Evolutionary conservation across 345 rosid genomes (phyloP), one percentile per base, ranked within the genome.

Genomic region (Corchorus capsularis): DNA sequence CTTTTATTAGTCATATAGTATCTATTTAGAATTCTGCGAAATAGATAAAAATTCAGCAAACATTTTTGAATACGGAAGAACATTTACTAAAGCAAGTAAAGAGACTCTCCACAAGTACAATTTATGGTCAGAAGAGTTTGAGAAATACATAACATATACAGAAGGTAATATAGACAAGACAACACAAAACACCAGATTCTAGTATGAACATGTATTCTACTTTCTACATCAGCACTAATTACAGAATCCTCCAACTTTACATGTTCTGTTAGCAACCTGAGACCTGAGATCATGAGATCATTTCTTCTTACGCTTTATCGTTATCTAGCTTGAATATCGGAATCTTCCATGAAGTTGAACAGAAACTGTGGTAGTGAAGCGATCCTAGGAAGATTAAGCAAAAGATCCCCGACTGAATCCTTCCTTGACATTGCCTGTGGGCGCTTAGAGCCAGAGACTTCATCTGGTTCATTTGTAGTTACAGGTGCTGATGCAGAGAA

Each of bases 301-400:
- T 34, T 34, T 34, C 17, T 60, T 27, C 39, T 19, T 32, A 27
- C 64, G 1, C 17, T 60, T 60, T 47, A 37, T 13, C 13, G 1
- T 32, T 81, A 85, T 77, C 85, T 81, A 19, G 60, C 73, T 46
- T 78, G 45, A 73, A 66, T 76, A 27, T 73, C 69, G 19, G 79
- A 79, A 45, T 86, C 87, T 49, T 86, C 86, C 22, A 82, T 76
- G 22, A 82, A 75, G 80, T 82, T 77, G 69, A 77, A 84, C 73
- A 88, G 64, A 79, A 89, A 82, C 73, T 85, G 85, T 0, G 89
- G 92, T 34, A 88, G 80, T 41, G 96, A 90, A 9, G 91, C 86
- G 12, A 92, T 92, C 78, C 90, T 79, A 10, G 92, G 96, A 56
- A 90, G 93, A 75, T 82, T 82, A 68, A 86, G 88, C 69, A 91